Evolutionary conservation across 2,329 filamentous ascomycete genomes (phyloP), one percentile per base, ranked within the genome.

Genomic region (Drechslera avenae): DNA sequence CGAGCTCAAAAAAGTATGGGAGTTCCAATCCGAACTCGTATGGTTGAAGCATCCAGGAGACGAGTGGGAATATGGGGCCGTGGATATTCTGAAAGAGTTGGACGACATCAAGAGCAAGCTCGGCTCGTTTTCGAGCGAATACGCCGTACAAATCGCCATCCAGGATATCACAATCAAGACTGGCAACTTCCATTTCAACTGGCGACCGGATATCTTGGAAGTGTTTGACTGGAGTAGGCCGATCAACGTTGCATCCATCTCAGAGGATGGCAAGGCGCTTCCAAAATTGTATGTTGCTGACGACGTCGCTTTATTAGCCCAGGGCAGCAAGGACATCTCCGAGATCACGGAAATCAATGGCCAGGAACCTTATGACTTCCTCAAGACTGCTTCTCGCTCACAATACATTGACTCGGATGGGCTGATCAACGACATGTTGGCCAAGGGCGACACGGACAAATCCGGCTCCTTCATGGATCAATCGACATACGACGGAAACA

Each of bases 21-120:
- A 72, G 31, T 75, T 72, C 39, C 71, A 76, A 30, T 72, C 67
- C n/a, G 67, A 69, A 7, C 44, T 73, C 10, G 59, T 51, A 4
- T 75, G 72, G 50, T 58, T 73, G 19, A 69, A 73, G 44, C 63
- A 69, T 30, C 66, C 71, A 12, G 70, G 68, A 13, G 34, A 56
- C 16, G 67, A 67, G 7, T 71, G 66, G 54, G 61, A 71, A 16
- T 65, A 67, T 28, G 69, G 72, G 9, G 41, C 65, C 1, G 50
- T 73, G 7, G 74, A 76, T 32, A 51, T 76, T 6, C 45, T 69
- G 5, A 62, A 48, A 3, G 69, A 69, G n/a, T 50, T 75, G 32
- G 66, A 74, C 21, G 58, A 63, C 1, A 63, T 76, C 26, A 57
- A 63, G 33, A 53, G 52, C 13, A 65, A 61, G 17, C 60, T 75